These are phyloP conservation scores for Wickerhamiella alocasiicola DNA, from an alignment of 805 yeast genomes.

Conservation along the genomic window DNA sequence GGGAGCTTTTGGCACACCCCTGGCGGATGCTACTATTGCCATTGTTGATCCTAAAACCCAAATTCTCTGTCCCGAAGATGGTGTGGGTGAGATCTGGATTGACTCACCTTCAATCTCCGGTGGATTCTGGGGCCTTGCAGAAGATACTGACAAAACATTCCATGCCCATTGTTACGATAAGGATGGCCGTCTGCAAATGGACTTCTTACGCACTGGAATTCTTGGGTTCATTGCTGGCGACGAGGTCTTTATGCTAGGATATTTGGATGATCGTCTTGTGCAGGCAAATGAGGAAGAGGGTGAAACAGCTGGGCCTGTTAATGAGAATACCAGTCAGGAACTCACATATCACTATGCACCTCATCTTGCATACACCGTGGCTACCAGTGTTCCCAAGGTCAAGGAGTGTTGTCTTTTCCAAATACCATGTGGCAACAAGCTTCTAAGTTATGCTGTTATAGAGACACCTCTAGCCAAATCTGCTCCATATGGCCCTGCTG, in stretches of 20 bases:
- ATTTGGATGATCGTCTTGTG: slow-evolving; percentile 76
- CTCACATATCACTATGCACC: slow-evolving; percentile 67
- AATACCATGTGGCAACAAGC: slow-evolving; percentile 62
- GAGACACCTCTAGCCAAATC: slow-evolving; percentile 48
- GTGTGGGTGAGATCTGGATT: slow-evolving; percentile 96
- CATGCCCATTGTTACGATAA: slow-evolving; percentile 71
- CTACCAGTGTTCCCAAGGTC: slow-evolving; percentile 65
- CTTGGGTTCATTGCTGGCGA: slow-evolving; percentile 83
- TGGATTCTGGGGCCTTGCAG: slow-evolving; percentile 66
- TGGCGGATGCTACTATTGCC: slow-evolving; percentile 89
- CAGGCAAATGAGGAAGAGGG: slow-evolving; percentile 3
- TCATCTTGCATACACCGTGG: slow-evolving; percentile 74
- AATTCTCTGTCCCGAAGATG: slow-evolving; percentile 55
- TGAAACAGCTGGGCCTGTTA: slow-evolving; percentile 7
- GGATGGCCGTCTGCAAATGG: slow-evolving; percentile 56
- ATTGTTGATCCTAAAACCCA: slow-evolving; percentile 89
- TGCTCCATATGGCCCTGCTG: slow-evolving; percentile 3
- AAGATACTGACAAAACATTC: slow-evolving; percentile 60
- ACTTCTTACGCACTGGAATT: slow-evolving; percentile 80
- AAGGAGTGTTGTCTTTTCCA: slow-evolving; percentile 91
- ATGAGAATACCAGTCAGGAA: slow-evolving; percentile 16
- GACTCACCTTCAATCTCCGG: slow-evolving; percentile 86
- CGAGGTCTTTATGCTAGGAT: slow-evolving; percentile 74
- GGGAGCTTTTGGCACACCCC: slow-evolving; percentile 87
- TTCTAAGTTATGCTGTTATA: slow-evolving; percentile 70